phyloP scores from a whole-genome alignment of 176 grass and related monocot genomes.

The Hordeum marinum region DNA sequence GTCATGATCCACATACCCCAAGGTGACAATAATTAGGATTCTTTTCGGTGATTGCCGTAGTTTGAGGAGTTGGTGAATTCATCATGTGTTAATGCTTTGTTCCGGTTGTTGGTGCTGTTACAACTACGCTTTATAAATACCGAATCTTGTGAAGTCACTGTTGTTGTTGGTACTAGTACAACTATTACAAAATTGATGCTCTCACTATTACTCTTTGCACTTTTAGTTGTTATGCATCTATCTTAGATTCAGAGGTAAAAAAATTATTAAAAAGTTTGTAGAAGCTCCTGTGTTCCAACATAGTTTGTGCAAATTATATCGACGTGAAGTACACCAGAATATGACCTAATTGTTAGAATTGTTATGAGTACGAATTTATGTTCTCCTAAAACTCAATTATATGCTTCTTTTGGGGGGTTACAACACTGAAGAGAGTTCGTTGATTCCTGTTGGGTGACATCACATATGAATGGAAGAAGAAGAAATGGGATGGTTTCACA shows the following conservation, averaged over 20 bases:
- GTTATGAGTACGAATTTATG: not conserved
- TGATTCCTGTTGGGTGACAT: constrained; percentile 82
- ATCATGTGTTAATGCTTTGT: no score
- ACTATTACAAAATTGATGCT: no score
- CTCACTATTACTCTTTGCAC: not conserved
- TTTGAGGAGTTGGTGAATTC: no score
- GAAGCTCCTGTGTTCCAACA: not conserved
- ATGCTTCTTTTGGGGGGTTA: constrained; percentile 1
- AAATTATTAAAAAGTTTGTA: not conserved
- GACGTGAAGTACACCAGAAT: no score
- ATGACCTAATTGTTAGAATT: no score
- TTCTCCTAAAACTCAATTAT: not conserved
- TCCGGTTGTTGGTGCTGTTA: no score
- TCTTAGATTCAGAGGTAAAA: not conserved
- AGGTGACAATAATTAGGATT: no score
- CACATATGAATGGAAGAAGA: constrained; percentile 71
- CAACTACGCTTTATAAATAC: no score
- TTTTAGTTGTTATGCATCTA: not conserved
- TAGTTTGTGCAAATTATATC: not conserved
- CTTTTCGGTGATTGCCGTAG: no score
- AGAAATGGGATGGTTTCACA: constrained; percentile 80
- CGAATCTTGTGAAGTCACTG: no score
- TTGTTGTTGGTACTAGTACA: no score
- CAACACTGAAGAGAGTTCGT: constrained; percentile 76
- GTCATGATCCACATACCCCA: no score